These are phyloP conservation scores for Hericium rajendrae DNA, from an alignment of 768 basidiomycete genomes.

Conservation along the genomic window DNA sequence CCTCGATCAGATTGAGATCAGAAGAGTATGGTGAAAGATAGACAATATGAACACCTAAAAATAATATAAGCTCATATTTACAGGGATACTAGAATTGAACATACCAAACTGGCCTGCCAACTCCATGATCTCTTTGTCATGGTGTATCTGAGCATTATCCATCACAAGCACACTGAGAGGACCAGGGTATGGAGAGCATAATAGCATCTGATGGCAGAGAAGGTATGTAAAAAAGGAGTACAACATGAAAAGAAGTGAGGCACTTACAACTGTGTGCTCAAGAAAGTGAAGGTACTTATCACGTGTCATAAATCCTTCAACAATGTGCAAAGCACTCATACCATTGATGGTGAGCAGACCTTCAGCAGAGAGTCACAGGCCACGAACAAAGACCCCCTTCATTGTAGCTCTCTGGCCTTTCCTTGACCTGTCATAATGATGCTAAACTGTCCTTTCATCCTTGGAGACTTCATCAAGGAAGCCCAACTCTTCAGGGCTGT, in stretches of 20 bases:
- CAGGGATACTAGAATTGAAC: neutral
- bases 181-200: neutral
- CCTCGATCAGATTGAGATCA: conserved; percentile 31
- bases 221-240: neutral
- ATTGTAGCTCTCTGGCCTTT: neutral
- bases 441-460: neutral
- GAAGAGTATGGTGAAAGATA: conserved; percentile 32
- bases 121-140: neutral
- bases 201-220: conserved; percentile 16
- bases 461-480: conserved; percentile 19
- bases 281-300: neutral
- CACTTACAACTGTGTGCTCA: neutral
- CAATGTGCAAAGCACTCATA: neutral
- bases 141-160: conserved; percentile 17
- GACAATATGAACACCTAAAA: conserved; percentile 18
- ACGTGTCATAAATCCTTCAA: neutral
- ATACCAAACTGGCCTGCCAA: conserved; percentile 3
- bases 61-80: neutral
- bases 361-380: neutral
- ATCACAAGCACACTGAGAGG: conserved; percentile 7
- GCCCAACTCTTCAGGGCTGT: conserved; percentile 23
- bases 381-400: neutral
- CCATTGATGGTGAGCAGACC: neutral
- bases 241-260: neutral
- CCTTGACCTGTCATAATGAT: neutral